Evolutionary conservation across 225 moss, liverwort and hornwort genomes (phyloP).

Genomic region (Neckera pumila): DNA sequence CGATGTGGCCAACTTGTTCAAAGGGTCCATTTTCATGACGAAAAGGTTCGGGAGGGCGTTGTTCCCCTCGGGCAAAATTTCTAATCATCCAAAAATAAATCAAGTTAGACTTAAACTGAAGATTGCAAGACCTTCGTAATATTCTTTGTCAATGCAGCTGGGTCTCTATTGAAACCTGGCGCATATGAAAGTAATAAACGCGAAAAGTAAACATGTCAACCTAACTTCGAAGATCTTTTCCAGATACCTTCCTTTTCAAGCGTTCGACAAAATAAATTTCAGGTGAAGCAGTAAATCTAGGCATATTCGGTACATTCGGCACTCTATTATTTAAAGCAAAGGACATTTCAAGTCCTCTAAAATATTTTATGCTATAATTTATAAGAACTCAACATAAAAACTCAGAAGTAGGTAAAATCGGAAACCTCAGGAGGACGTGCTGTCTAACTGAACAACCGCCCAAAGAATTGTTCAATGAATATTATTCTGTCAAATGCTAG

Average conservation of each 20-base stretch:
- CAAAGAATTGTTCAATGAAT: not conserved
- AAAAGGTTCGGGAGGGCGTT: not conserved
- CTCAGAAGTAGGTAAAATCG: not conserved
- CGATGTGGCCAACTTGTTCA: not conserved
- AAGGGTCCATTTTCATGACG: not conserved
- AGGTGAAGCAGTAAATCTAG: not conserved
- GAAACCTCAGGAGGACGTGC: not conserved
- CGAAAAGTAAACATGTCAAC: not conserved
- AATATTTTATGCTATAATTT: not conserved
- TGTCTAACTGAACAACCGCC: not conserved
- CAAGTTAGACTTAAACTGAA: not conserved
- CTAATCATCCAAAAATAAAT: not conserved
- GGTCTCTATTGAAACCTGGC: not conserved
- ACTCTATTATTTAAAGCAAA: not conserved
- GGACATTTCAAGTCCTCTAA: not conserved
- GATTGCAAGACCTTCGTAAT: not conserved
- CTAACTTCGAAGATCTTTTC: not conserved
- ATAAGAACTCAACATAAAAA: not conserved
- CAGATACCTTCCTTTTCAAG: not conserved
- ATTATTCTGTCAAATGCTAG: not conserved
- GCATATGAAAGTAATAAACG: not conserved
- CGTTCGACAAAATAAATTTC: not conserved
- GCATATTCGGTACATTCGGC: not conserved
- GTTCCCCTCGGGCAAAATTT: not conserved
- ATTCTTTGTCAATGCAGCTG: not conserved